A percentile compares a stretch with the other conserved stretches of the same genome.
Conservation (phyloP, 176 grass and related monocot genomes). For the Ensete glaucum region DNA sequence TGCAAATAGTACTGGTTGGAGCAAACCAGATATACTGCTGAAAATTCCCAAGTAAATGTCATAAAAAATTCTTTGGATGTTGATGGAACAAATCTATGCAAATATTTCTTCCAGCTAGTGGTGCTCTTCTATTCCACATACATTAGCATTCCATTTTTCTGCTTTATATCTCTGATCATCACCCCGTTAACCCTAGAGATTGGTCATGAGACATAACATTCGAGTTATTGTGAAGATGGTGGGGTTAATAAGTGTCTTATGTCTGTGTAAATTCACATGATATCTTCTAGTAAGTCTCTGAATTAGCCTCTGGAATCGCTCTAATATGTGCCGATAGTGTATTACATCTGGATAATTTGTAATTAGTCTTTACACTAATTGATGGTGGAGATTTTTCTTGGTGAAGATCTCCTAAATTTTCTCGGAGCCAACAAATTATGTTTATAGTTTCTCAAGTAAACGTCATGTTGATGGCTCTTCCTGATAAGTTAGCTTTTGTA, state of each 20-base stretch:
- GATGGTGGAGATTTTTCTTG: too few relatives aligned
- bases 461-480: constrained; percentile 41
- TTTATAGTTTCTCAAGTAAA: constrained; percentile 47
- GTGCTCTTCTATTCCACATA: constrained; percentile 56
- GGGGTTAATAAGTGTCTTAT: not conserved
- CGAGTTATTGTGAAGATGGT: not conserved
- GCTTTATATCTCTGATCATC: too few relatives aligned
- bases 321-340: too few relatives aligned
- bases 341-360: not conserved
- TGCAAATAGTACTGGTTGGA: too few relatives aligned
- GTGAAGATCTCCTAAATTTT: constrained; percentile 26
- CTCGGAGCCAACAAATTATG: constrained; percentile 33
- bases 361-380: not conserved
- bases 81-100: too few relatives aligned
- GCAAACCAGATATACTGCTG: too few relatives aligned
- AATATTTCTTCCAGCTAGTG: constrained; percentile 24
- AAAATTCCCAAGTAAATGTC: too few relatives aligned
- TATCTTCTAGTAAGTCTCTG: too few relatives aligned
- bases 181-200: constrained; percentile 10
- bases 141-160: too few relatives aligned
- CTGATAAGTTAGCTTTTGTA: constrained; percentile 2
- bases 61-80: too few relatives aligned
- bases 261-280: too few relatives aligned
- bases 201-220: not conserved
- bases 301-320: too few relatives aligned